Conservation (phyloP, 805 yeast species). For the Candida berthetii region DNA sequence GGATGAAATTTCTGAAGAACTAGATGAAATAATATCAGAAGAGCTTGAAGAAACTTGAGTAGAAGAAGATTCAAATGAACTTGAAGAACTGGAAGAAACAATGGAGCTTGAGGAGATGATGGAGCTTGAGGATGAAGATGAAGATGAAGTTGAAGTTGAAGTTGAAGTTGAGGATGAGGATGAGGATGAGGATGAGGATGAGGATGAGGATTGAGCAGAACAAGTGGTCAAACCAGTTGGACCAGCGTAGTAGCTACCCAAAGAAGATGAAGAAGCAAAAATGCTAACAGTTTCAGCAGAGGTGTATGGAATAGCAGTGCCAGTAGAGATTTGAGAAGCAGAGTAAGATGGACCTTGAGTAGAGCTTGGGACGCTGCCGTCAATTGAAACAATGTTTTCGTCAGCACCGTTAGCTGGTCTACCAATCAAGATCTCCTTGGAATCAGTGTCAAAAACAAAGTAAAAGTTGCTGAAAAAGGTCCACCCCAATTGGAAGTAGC, state of each 20-base stretch:
- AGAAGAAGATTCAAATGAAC: conserved; percentile 22
- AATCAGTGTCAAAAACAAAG: conserved; percentile 11
- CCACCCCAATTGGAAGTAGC: conserved; percentile 11
- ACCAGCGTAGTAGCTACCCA: conserved; percentile 4
- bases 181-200: background rate
- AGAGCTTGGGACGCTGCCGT: conserved; percentile 2
- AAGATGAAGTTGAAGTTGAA: background rate
- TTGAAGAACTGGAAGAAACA: conserved; percentile 10
- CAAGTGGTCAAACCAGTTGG: conserved; percentile 5
- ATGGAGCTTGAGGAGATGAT: conserved; percentile 11
- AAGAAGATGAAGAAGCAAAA: conserved; percentile 2
- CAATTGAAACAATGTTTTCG: background rate
- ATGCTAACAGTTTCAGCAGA: conserved; percentile 3
- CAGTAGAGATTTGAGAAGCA: background rate
- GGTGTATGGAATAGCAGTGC: background rate
- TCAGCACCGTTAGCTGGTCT: background rate
- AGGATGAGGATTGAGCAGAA: background rate
- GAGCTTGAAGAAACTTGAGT: conserved; percentile 30
- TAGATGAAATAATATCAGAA: conserved; percentile 5
- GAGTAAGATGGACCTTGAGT: background rate
- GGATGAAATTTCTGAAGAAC: conserved; percentile 12
- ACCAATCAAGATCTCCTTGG: conserved; percentile 9
- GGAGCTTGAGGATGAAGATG: background rate
- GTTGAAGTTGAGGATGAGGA: background rate
- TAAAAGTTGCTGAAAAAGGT: conserved; percentile 9